Evolutionary conservation across 768 basidiomycete genomes (phyloP).

Genomic region (Hygrocybe punicea): DNA sequence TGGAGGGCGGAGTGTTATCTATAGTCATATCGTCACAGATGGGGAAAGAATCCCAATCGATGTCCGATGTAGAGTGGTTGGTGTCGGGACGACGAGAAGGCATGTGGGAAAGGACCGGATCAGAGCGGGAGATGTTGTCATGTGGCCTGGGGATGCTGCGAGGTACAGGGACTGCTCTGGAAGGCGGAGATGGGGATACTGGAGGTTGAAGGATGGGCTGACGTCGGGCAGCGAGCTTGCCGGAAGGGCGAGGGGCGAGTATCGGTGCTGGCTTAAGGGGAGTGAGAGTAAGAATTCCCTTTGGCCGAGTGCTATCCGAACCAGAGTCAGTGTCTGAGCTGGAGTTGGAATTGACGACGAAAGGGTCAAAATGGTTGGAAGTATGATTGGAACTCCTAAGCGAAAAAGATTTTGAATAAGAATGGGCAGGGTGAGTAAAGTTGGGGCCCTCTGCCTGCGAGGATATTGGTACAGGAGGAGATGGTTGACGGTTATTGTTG

Average conservation of each 20-base stretch:
- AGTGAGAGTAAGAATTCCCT: background rate
- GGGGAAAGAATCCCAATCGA: conserved; percentile 47
- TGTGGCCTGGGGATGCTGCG: background rate
- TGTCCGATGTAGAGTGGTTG: conserved; percentile 30
- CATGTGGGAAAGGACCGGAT: conserved; percentile 43
- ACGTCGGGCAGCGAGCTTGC: conserved; percentile 59
- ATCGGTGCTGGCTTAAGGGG: conserved; percentile 34
- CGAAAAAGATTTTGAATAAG: background rate
- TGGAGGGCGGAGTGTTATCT: conserved; percentile 44
- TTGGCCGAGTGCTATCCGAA: conserved; percentile 5
- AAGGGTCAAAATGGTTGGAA: conserved; percentile 50
- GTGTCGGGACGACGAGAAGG: conserved; percentile 29
- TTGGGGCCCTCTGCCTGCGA: conserved; percentile 64
- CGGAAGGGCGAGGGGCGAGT: conserved; percentile 47
- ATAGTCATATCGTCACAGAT: conserved; percentile 73
- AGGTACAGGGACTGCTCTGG: conserved; percentile 50
- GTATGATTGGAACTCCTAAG: conserved; percentile 20
- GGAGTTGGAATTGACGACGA: conserved; percentile 33
- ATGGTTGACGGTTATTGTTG: conserved; percentile 58
- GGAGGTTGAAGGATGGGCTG: conserved; percentile 28
- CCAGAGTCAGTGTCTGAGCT: conserved; percentile 5
- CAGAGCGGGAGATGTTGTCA: conserved; percentile 46
- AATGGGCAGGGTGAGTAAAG: conserved; percentile 21
- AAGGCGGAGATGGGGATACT: conserved; percentile 15
- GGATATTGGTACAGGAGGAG: conserved; percentile 51